Evolutionary conservation across 2,329 filamentous ascomycete genomes (phyloP).

Genomic region (Albophoma yamanashiensis): DNA sequence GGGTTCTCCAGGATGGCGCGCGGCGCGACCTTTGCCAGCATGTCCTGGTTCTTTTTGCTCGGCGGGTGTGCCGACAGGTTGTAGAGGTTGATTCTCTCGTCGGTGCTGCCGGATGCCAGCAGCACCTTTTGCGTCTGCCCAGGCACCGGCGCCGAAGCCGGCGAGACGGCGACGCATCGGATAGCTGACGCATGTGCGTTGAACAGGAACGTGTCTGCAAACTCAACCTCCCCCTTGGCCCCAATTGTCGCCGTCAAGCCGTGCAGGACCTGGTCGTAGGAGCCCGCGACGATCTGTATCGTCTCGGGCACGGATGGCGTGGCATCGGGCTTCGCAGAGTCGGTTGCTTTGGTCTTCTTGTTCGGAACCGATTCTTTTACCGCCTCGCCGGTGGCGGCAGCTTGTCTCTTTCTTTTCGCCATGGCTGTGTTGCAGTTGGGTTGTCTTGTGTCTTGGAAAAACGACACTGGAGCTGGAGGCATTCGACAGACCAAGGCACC

Average conservation of each 20-base stretch:
- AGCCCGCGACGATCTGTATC: conserved; percentile 86
- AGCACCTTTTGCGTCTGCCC: conserved; percentile 71
- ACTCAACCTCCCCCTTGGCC: conserved; percentile 40
- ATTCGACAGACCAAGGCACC: background rate
- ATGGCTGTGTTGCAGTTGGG: conserved; percentile 15
- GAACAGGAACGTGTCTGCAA: conserved; percentile 91
- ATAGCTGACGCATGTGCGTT: conserved; percentile 86
- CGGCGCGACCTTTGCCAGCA: conserved; percentile 57
- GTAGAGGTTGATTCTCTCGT: conserved; percentile 93
- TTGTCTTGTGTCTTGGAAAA: background rate
- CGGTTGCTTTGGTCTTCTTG: conserved; percentile 22
- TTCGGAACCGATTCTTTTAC: conserved; percentile 10
- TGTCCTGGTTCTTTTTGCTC: conserved; percentile 41
- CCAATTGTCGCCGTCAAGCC: conserved; percentile 69
- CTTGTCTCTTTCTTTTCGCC: conserved; percentile 40
- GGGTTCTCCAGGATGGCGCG: conserved; percentile 73
- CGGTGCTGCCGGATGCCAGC: conserved; percentile 82
- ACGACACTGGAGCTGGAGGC: too few species aligned
- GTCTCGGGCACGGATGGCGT: conserved; percentile 30
- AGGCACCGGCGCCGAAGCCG: conserved; percentile 49
- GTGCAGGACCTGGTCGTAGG: conserved; percentile 88
- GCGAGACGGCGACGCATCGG: conserved; percentile 78
- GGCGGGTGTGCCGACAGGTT: conserved; percentile 65
- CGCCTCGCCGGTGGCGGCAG: conserved; percentile 14
- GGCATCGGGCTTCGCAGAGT: conserved; percentile 2